These are phyloP conservation scores for Moniliophthora roreri DNA, from an alignment of 1,284 basidiomycete species.

Conservation along the genomic window DNA sequence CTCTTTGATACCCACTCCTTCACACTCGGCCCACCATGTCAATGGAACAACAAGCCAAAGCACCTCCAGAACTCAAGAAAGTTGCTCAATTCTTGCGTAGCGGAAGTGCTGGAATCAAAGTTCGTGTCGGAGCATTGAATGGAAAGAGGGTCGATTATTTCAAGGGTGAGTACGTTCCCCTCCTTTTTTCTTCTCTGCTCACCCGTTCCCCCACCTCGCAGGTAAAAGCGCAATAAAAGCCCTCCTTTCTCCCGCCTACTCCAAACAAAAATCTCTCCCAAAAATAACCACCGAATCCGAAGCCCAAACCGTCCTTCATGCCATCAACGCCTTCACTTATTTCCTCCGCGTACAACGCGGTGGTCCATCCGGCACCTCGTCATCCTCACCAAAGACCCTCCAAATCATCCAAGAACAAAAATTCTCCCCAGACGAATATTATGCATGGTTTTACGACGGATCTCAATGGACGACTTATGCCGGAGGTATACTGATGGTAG, in stretches of 20 bases:
- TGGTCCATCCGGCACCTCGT: slow-evolving; percentile 61
- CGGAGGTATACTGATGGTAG: slow-evolving; percentile 92
- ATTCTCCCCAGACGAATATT: slow-evolving; percentile 81
- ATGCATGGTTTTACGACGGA: slow-evolving; percentile 97
- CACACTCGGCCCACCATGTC: slow-evolving; percentile 7
- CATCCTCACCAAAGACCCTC: slow-evolving; percentile 77
- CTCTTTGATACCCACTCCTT: background rate
- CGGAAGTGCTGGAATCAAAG: slow-evolving; percentile 86
- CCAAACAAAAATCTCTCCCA: slow-evolving; percentile 86
- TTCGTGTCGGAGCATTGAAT: slow-evolving; percentile 86
- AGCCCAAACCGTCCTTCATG: slow-evolving; percentile 70
- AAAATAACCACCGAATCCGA: slow-evolving; percentile 77
- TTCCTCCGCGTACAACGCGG: slow-evolving; percentile 88
- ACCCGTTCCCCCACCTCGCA: slow-evolving; percentile 30
- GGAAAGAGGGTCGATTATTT: slow-evolving; percentile 98
- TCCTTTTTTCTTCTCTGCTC: background rate
- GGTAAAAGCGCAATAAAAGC: slow-evolving; percentile 93
- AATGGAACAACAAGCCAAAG: slow-evolving; percentile 74
- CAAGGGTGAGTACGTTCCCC: slow-evolving; percentile 73
- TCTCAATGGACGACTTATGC: slow-evolving; percentile 92
- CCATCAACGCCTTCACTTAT: slow-evolving; percentile 83
- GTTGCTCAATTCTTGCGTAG: slow-evolving; percentile 86
- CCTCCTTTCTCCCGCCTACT: slow-evolving; percentile 87
- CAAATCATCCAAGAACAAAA: slow-evolving; percentile 83
- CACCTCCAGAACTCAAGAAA: slow-evolving; percentile 74